A percentile compares a stretch with the other conserved stretches of the same genome.
Conservation (phyloP, 1,139 yeast species). For the Suhomyces terraborum region DNA sequence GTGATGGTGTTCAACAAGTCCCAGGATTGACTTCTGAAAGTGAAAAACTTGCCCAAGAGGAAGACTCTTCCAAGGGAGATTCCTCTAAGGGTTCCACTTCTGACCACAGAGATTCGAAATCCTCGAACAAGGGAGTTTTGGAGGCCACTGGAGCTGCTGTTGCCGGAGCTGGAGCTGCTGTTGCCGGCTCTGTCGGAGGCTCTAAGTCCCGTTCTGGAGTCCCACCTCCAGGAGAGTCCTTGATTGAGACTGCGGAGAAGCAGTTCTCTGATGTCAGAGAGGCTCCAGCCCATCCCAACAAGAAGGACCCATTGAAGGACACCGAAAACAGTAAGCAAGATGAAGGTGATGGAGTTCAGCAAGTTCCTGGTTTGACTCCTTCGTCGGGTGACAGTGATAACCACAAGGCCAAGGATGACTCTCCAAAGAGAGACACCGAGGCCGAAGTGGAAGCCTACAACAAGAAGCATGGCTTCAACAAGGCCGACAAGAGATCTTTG, state of each 20-base stretch:
- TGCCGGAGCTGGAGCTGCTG: constrained; percentile 16
- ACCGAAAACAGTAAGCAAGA: no score
- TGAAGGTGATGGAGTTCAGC: constrained; percentile 17
- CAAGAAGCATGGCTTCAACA: constrained; percentile 30
- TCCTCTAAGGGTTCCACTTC: background rate
- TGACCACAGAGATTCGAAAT: background rate
- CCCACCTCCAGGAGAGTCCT: constrained; percentile 20
- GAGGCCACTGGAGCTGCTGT: constrained; percentile 17
- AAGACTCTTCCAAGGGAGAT: background rate
- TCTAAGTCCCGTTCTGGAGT: constrained; percentile 1
- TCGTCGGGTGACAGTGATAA: constrained; percentile 10
- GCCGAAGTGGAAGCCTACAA: constrained; percentile 30
- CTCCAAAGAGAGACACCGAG: constrained; percentile 17
- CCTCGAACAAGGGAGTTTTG: constrained; percentile 8
- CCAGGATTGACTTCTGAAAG: constrained; percentile 11
- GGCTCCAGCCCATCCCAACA: constrained; percentile 23
- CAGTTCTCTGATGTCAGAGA: constrained; percentile 24
- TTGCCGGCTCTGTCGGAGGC: constrained; percentile 7
- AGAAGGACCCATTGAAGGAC: constrained; percentile 8
- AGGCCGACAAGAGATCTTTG: constrained; percentile 27
- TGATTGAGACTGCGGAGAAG: constrained; percentile 27
- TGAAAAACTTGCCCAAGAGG: background rate
- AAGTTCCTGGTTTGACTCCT: constrained; percentile 15
- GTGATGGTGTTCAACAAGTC: constrained; percentile 16
- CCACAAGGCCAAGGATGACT: constrained; percentile 11